Evolutionary conservation across 192 early-diverging fungal genomes (phyloP).

Genomic region (Dispira simplex): DNA sequence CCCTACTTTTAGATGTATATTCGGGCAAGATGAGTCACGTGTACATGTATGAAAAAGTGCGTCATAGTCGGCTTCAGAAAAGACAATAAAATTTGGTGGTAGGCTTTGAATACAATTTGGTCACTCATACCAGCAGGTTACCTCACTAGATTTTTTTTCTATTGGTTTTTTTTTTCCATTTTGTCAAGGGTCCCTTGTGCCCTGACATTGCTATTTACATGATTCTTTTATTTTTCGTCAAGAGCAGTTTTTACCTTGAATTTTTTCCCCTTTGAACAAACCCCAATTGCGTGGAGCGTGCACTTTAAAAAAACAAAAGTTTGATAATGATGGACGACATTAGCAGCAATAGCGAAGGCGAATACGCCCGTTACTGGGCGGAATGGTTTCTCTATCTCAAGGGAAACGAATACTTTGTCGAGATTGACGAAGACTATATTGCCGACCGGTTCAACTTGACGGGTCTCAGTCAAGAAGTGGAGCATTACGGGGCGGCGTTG

Average conservation of each 20-base stretch:
- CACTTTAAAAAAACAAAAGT: background rate
- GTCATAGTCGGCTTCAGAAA: no score
- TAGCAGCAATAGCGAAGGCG: conserved; percentile 8
- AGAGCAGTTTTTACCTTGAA: background rate
- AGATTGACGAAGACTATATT: conserved; percentile 97
- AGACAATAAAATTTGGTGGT: no score
- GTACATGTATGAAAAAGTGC: no score
- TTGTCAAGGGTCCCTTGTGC: no score
- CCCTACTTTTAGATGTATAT: no score
- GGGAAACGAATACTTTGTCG: conserved; percentile 97
- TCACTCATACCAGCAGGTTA: no score
- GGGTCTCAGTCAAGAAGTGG: conserved; percentile 78
- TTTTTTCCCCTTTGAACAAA: background rate
- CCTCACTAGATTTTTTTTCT: no score
- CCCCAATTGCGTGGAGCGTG: background rate
- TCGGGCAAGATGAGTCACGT: no score
- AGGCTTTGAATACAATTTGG: no score
- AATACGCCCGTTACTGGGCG: conserved; percentile 55
- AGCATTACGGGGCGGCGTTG: conserved; percentile 76
- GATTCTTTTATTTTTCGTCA: background rate
- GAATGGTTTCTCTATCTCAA: conserved; percentile 86
- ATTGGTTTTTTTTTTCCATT: no score
- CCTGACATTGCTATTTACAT: background rate
- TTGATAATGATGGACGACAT: conserved; percentile 9
- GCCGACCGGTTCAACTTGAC: conserved; percentile 96